Conservation (phyloP, 2,329 filamentous ascomycete species). For the Akanthomyces uredinophilus region DNA sequence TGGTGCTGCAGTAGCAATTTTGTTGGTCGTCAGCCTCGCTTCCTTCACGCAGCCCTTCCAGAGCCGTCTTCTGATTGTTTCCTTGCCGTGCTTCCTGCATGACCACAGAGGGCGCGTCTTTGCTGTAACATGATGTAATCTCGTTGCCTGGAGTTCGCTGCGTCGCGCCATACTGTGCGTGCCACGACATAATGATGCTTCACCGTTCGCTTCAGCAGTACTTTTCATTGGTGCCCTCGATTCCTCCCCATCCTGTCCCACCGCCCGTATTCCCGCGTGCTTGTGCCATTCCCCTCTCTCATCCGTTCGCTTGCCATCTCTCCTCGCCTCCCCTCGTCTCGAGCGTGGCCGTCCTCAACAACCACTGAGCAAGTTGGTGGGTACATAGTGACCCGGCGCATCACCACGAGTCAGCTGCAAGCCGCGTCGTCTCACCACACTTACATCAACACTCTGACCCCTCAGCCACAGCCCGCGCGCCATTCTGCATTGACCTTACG, state of each 20-base stretch:
- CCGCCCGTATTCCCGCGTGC: background rate
- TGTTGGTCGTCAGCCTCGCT: background rate
- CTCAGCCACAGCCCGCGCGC: background rate
- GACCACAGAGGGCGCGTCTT: too few species aligned
- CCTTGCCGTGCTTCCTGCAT: too few species aligned
- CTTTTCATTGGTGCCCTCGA: background rate
- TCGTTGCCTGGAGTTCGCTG: too few species aligned
- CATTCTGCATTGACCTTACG: background rate
- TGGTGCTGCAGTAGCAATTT: background rate
- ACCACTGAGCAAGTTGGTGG: too few species aligned
- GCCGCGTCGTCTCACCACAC: background rate
- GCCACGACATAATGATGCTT: background rate
- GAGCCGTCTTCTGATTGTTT: background rate
- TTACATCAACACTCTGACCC: background rate
- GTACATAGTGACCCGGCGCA: background rate
- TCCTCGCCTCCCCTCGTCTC: background rate
- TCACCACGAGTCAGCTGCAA: background rate
- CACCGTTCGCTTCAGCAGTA: background rate
- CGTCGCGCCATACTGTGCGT: background rate
- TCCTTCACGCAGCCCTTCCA: background rate
- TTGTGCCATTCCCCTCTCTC: too few species aligned
- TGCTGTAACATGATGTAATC: too few species aligned
- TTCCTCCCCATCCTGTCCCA: background rate
- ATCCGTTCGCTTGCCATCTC: too few species aligned
- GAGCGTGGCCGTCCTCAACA: background rate